Base-by-base conservation (phyloP, 345 rosid genomes). In the Lepidium aucheri region DNA sequence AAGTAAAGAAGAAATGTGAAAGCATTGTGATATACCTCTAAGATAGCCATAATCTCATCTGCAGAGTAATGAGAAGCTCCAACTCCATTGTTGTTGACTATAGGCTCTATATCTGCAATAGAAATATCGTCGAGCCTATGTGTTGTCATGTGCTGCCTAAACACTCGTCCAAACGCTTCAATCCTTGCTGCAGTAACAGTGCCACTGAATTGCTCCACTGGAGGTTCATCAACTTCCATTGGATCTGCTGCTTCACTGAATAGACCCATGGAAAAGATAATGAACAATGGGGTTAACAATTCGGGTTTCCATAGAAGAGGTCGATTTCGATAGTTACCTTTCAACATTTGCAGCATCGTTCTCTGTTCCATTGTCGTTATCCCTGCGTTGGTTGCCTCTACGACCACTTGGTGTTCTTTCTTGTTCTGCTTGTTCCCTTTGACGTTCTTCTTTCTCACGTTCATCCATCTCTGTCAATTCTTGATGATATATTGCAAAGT, bases 401-500 rank as follows among this genome's bases (percentile, higher is more conserved):
- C 75, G 87, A 49, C 84, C 78, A 50, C 49, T 76, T 51, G 65
- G 69, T 60, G 83, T 83, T 67, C 78, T 83, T 60, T 76, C 91
- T n/a, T 62, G 66, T 65, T 76, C 79, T 20, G 75, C 11, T 40
- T 61, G 71, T 78, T 94, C 99, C 75, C 79, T 83, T 57, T 68
- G 65, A 69, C 76, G 85, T 73, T 86, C 71, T 75, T 83, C 89
- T 76, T 86, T 84, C 73, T 94, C 99, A 7, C 99, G 91, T 41
- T 85, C 93, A 44, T 90, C 99, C 99, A 94, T 94, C 54, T 94
- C 97, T 13, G 89, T 84, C 77, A 94, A 70, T 70, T 94, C 99
- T 83, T 84, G 85, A 68, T 94, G 99, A 73, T 94, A 94, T 75
- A 90, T 90, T 26, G 99, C 99, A 78, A 94, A 94, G 78, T 94